These are phyloP conservation scores for Paecilomyces sp. DNA, from an alignment of 2,329 filamentous ascomycete species.

Conservation along the genomic window DNA sequence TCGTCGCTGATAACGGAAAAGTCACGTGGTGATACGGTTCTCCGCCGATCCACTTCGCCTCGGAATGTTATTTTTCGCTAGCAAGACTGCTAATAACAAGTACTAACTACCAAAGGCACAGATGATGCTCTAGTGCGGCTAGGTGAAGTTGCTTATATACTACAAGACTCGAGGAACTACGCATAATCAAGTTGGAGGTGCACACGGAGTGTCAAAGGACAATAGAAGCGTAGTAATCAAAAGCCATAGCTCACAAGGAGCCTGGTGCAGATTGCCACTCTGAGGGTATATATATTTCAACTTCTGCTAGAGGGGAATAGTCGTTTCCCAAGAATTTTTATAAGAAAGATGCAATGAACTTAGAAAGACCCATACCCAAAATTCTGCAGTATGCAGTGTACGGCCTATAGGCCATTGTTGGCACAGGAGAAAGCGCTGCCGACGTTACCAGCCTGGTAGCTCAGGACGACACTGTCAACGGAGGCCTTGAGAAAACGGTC, in stretches of 20 bases:
- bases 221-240: neutral
- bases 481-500: constrained; percentile 25
- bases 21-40: constrained; percentile 29
- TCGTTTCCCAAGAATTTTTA: neutral
- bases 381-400: neutral
- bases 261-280: neutral
- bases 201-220: neutral
- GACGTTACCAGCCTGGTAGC: constrained; percentile 59
- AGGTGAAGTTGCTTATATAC: neutral
- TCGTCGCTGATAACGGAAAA: constrained; percentile 22
- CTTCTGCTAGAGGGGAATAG: neutral
- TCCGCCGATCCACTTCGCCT: constrained; percentile 1
- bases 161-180: neutral
- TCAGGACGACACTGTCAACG: constrained; percentile 50
- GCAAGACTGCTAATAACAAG: neutral
- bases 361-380: neutral
- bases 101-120: neutral
- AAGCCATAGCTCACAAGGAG: neutral
- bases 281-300: neutral
- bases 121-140: neutral
- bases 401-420: constrained; percentile 29
- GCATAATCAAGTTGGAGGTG: neutral
- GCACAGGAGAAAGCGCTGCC: constrained; percentile 68
- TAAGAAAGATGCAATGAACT: neutral
- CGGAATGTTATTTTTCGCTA: neutral